Evolutionary conservation across 495 filamentous ascomycete genomes (phyloP), one percentile per base, ranked within the genome.

Genomic region (Penicillium bovifimosum): DNA sequence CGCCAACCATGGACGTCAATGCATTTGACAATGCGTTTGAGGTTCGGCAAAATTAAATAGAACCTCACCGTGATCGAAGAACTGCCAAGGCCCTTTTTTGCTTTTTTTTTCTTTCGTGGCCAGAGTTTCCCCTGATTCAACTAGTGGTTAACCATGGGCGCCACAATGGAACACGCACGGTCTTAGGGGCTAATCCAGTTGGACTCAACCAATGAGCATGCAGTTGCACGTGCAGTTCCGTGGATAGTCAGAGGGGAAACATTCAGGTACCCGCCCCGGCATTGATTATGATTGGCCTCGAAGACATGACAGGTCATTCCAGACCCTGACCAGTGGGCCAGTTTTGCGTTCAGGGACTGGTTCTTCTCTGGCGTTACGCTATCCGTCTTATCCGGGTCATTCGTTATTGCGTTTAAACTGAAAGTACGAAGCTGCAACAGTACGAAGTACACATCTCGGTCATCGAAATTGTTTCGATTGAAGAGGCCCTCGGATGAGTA

Each of bases 191-290:
- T 51, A 26, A 51, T 55, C 44, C 38, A 52, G 20, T 34, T 34
- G 18, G 3, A 9, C 6, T 17, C 18, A 9, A 35, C 62, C 62
- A 65, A 65, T 65, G 41, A 60, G 34, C 52, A 32, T 50, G 42
- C 35, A 52, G 35, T 47, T 50, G 38, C 48, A 42, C 48, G 18
- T 42, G 39, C 45, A 53, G 49, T 50, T 39, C 47, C 55, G 27
- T 48, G 52, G 59, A 50, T 53, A 42, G 47, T 41, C 41, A 49
- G 20, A 39, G 35, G 32, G 36, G 26, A 29, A 47, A 41, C 46
- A 62, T 64, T 60, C 62, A 65, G 62, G 62, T 65, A 65, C 62
- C 62, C 62, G 62, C 62, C 46, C 10, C 17, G 2, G 10, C 10
- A 4, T 24, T 28, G 13, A 2, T 50, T 51, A 38, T 62, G 56